These are phyloP conservation scores for Leptographium radiaticola DNA, from an alignment of 2,329 filamentous ascomycete species.

Conservation along the genomic window DNA sequence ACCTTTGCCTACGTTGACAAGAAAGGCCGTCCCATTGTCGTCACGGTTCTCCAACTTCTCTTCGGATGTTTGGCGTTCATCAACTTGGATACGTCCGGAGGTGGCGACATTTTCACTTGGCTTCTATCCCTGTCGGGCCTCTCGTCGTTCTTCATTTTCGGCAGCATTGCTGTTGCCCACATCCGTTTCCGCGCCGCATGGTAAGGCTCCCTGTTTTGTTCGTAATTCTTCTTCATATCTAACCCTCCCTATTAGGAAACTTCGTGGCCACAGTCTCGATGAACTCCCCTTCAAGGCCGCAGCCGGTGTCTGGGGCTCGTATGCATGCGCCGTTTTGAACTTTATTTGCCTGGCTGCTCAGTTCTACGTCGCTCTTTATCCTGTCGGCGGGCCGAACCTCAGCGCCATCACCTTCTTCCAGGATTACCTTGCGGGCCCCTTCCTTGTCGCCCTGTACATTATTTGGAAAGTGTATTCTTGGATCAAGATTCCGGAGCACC, in stretches of 20 bases:
- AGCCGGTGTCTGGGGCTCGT: background rate
- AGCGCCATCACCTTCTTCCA: slow-evolving; percentile 43
- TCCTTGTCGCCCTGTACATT: slow-evolving; percentile 45
- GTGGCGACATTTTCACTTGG: slow-evolving; percentile 44
- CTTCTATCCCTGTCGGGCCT: slow-evolving; percentile 59
- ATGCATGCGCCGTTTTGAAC: background rate
- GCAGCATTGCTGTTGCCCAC: slow-evolving; percentile 49
- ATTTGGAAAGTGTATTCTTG: slow-evolving; percentile 48
- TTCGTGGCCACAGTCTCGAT: slow-evolving; percentile 12
- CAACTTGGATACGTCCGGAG: slow-evolving; percentile 25
- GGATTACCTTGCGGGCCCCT: slow-evolving; percentile 40
- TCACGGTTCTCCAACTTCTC: slow-evolving; percentile 34
- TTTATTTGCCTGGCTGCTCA: background rate
- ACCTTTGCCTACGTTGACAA: slow-evolving; percentile 49
- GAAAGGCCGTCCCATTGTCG: slow-evolving; percentile 44
- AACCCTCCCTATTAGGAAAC: slow-evolving; percentile 17
- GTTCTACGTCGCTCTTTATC: background rate
- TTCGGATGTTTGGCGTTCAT: slow-evolving; percentile 49
- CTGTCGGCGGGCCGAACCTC: slow-evolving; percentile 10
- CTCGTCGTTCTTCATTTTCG: slow-evolving; percentile 64
- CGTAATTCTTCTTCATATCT: background rate
- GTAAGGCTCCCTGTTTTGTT: slow-evolving; percentile 13
- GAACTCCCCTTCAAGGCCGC: background rate
- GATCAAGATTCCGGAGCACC: slow-evolving; percentile 20
- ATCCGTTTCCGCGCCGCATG: slow-evolving; percentile 53